phyloP scores from a whole-genome alignment of 2,329 filamentous ascomycete genomes.

The Thielaviopsis punctulata region DNA sequence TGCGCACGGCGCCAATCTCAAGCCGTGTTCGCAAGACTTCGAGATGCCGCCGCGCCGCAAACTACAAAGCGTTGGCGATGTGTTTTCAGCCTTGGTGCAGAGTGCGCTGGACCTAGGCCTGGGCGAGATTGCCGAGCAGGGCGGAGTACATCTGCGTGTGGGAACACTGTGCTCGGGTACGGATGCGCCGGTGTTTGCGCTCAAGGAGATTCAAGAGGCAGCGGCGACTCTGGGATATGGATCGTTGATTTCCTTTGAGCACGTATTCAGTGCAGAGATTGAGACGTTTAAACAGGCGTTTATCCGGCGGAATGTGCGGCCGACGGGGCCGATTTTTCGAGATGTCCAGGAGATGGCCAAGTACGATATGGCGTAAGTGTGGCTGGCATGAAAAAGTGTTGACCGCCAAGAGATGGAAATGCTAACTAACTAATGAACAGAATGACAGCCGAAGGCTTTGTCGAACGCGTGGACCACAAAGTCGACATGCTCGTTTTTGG shows the following conservation, averaged over 20 bases:
- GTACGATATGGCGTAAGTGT: constrained; percentile 28
- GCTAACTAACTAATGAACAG: constrained; percentile 18
- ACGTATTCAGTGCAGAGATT: constrained; percentile 47
- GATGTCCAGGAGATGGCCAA: constrained; percentile 39
- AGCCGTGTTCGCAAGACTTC: neutral
- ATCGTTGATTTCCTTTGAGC: constrained; percentile 27
- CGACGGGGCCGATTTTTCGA: constrained; percentile 32
- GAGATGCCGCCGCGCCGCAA: neutral
- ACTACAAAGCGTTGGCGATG: neutral
- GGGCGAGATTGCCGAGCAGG: constrained; percentile 15
- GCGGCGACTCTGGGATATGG: constrained; percentile 18
- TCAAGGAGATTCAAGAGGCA: constrained; percentile 37
- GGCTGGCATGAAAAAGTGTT: neutral
- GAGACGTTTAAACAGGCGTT: constrained; percentile 47
- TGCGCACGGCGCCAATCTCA: neutral
- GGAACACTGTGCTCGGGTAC: constrained; percentile 68
- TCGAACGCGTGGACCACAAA: constrained; percentile 34
- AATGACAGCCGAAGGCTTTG: constrained; percentile 49
- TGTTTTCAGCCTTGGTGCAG: constrained; percentile 2
- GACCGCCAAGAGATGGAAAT: neutral
- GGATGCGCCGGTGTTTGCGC: constrained; percentile 51
- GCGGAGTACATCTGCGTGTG: constrained; percentile 24
- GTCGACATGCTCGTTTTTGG: constrained; percentile 54
- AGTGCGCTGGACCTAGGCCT: constrained; percentile 13
- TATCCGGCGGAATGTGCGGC: constrained; percentile 41